Base-by-base conservation (phyloP, 306 rosid species). In the Pueraria montana region DNA sequence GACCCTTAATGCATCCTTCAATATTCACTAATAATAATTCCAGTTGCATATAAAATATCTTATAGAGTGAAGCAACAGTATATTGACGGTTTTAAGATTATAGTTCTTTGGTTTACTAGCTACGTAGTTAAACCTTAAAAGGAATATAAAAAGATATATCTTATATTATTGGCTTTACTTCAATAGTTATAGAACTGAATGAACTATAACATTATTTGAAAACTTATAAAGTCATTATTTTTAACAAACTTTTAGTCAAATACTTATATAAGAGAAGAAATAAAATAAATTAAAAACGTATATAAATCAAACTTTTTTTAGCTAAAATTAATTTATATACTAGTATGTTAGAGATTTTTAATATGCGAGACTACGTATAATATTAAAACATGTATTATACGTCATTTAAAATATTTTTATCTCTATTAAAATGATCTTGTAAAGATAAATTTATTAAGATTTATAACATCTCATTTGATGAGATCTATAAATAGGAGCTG, bases 1-100 rank as follows among this genome's bases (percentile, higher is more conserved):
- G 78, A 32, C 84, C 79, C 61, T 46, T 71, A 18, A 43, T 70
- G 50, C 72, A 43, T 45, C 78, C 36, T 53, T 69, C 61, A 11
- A 65, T 14, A 78, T 21, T 34, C 20, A n/a, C 27, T 14, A 30
- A 48, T 53, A 69, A 20, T 69, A 11, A 26, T 56, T 27, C 40
- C 55, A 55, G 16, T 56, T 75, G 40, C 24, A 38, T 38, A 46
- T 74, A n/a, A 50, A 73, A 73, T 30, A 53, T 52, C 3, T 11
- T 32, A 9, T n/a, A 0, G 4, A 63, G 43, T 64, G 13, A 64
- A 20, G 17, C 30, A 67, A 38, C 10, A 8, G 46, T 16, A 16
- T 38, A n/a, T n/a, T 27, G 32, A 27, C 1, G 32, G 3, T 27
- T 27, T 27, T 27, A 27, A 27, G 32, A 27, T 27, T 1, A 27